phyloP scores from a whole-genome alignment of 768 basidiomycete genomes.

The Scleroderma citrinum region DNA sequence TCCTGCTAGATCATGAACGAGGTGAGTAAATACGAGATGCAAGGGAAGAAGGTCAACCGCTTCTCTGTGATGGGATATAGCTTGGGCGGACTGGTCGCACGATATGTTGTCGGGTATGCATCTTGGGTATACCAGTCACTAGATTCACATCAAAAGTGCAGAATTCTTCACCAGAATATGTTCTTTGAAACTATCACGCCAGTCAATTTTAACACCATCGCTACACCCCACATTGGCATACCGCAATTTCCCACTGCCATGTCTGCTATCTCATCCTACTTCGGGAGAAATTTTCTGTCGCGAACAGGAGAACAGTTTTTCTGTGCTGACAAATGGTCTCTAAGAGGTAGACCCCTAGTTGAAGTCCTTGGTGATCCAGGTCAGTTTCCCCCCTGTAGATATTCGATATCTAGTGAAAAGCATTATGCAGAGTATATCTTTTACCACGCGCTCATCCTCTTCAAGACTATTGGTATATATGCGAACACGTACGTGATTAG shows the following conservation, averaged over 20 bases:
- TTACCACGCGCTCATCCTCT: conserved; percentile 61
- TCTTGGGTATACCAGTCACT: background rate
- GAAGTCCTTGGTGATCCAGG: conserved; percentile 80
- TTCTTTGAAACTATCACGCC: conserved; percentile 72
- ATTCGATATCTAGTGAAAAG: background rate
- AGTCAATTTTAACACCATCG: conserved; percentile 77
- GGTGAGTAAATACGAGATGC: conserved; percentile 44
- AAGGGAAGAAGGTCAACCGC: conserved; percentile 53
- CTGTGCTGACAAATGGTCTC: conserved; percentile 66
- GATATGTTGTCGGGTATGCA: conserved; percentile 67
- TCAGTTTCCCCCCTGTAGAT: conserved; percentile 21
- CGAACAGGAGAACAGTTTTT: conserved; percentile 80
- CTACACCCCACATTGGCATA: conserved; percentile 80
- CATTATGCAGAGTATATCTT: conserved; percentile 57
- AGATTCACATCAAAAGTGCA: conserved; percentile 17
- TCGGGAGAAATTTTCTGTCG: conserved; percentile 69
- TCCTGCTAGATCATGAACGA: conserved; percentile 49
- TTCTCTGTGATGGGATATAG: conserved; percentile 77
- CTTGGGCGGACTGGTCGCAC: conserved; percentile 76
- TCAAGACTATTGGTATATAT: conserved; percentile 67
- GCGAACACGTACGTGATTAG: conserved; percentile 62
- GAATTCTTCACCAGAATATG: conserved; percentile 56
- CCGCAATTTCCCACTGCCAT: conserved; percentile 55
- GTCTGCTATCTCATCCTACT: conserved; percentile 42
- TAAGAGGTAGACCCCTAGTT: conserved; percentile 58